Base-by-base conservation (phyloP, 371 early-diverging fungal species). In the Syncephalastrum contaminatum region DNA sequence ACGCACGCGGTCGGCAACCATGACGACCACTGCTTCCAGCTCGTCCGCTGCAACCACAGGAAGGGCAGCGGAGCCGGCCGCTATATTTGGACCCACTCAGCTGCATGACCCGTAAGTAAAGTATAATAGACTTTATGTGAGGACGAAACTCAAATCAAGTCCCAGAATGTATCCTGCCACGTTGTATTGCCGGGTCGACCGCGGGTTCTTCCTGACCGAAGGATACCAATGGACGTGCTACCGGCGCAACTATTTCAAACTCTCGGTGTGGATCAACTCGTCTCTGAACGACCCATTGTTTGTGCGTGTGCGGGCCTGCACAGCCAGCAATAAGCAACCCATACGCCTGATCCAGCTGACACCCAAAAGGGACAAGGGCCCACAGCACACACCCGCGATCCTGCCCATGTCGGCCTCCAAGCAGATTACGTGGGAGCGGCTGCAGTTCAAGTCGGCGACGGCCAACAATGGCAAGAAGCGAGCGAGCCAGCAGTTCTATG, bases 361-460 rank as follows among this genome's bases (percentile, higher is more conserved):
- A 8, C 81, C 92, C 8, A 94, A 94, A 70, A 83, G 95, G 16
- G 93, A 93, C 70, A 91, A 91, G 62, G 93, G 93, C 0, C 92
- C 93, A 2, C 90, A 90, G 62, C 79, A 69, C 19, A 72, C 75
- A 20, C 90, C 91, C 15, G 63, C 66, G 15, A 77, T 80, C 20
- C 70, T 72, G 51, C 70, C 85, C 0, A 73, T 83, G 53, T 63
- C 41, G 66, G 66, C 54, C 58, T 24, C 55, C 1, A 43, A 45
- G 55, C 45, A 25, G 77, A 82, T 77, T 12, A 85, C 87, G 6
- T 95, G 90, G 68, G 93, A 94, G 60, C 86, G 95, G 20, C 69
- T 95, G 22, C 95, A 95, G 76, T 95, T 95, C 81, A 92, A 92
- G 60, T 81, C 86, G 0, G 91, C 94, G 22, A 95, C 95, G 0